phyloP scores from a whole-genome alignment of 1,139 yeast genomes.

The Lizanozyma gosingica region DNA sequence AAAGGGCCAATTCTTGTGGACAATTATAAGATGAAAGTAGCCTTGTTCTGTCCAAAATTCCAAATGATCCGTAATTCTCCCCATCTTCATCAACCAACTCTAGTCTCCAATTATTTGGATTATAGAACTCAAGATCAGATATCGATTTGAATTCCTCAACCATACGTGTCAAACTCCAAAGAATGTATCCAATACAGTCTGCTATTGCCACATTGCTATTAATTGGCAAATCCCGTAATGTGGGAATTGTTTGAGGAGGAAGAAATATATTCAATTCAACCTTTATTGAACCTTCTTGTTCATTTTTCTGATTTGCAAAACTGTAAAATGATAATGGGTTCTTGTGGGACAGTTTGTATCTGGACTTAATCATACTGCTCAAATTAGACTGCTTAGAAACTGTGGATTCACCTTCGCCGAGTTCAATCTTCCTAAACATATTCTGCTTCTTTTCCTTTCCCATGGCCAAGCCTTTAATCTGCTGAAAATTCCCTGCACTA shows the following conservation, averaged over 20 bases:
- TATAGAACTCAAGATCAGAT: conserved; percentile 11
- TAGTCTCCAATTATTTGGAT: conserved; percentile 61
- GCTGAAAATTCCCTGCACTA: neutral
- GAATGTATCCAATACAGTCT: conserved; percentile 56
- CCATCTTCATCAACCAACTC: conserved; percentile 75
- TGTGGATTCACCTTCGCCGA: neutral
- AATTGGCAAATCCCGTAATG: neutral
- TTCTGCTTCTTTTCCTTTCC: neutral
- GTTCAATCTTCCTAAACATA: neutral
- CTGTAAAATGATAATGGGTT: neutral
- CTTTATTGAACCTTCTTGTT: neutral
- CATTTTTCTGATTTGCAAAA: neutral
- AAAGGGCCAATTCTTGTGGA: conserved; percentile 59
- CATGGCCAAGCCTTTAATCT: neutral
- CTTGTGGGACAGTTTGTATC: neutral
- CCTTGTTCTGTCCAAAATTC: conserved; percentile 52
- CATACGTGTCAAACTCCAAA: conserved; percentile 24
- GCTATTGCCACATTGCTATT: conserved; percentile 33
- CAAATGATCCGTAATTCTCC: conserved; percentile 69
- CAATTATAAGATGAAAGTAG: conserved; percentile 46
- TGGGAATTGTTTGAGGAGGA: neutral
- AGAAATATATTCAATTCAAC: neutral
- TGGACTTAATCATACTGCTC: neutral
- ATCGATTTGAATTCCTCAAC: conserved; percentile 13
- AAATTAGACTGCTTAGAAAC: neutral